phyloP scores from a whole-genome alignment of 2,329 filamentous ascomycete species.

The Neurospora sp. region DNA sequence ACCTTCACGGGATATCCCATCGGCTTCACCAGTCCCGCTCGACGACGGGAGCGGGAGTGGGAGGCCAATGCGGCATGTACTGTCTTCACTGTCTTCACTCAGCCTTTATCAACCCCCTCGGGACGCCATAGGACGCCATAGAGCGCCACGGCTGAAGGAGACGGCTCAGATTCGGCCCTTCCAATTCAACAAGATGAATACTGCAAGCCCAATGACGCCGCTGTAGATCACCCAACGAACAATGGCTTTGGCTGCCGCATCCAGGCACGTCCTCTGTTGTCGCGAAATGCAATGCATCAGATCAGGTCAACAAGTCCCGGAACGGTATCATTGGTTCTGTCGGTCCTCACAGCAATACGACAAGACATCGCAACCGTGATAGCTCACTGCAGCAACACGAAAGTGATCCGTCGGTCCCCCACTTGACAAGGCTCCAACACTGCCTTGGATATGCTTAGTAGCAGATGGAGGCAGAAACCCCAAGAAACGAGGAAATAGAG shows the following conservation, averaged over 20 bases:
- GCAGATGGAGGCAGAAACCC: not conserved
- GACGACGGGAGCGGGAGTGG: not conserved
- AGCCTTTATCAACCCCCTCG: not conserved
- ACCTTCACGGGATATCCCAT: not conserved
- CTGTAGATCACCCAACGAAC: not conserved
- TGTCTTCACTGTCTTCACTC: not conserved
- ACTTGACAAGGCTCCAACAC: not conserved
- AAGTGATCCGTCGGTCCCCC: not conserved
- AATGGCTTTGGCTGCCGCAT: not conserved
- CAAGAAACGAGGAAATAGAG: not conserved
- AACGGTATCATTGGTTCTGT: not conserved
- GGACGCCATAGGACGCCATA: conserved; percentile 6
- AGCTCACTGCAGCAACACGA: not conserved
- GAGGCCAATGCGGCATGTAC: not conserved
- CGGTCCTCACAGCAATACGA: not conserved
- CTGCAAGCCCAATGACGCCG: not conserved
- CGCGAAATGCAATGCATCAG: not conserved
- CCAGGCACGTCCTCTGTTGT: not conserved
- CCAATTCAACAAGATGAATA: conserved; percentile 3
- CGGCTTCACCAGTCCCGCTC: not conserved
- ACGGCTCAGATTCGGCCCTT: conserved; percentile 17
- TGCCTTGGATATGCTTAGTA: not conserved
- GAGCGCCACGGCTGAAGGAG: conserved; percentile 12
- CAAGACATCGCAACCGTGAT: not conserved
- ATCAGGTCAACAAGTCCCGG: not conserved